Percentiles rank a stretch among this genome's conserved stretches.
These are phyloP conservation scores for Pulveroboletus sp. DNA, from an alignment of 768 basidiomycete genomes.

Conservation along the genomic window DNA sequence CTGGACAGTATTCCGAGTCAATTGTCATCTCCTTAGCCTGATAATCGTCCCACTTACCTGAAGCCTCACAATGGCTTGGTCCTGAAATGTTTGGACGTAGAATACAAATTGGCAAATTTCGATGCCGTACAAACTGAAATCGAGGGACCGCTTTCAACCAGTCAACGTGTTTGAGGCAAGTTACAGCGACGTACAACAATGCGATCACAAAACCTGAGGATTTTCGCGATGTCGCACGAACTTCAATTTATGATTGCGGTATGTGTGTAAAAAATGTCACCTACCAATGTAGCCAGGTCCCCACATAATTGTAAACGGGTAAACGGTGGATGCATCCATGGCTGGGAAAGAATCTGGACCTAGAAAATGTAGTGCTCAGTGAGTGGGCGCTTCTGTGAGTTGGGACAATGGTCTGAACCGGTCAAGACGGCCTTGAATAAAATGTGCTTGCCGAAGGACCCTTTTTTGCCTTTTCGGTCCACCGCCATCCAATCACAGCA, in stretches of 20 bases:
- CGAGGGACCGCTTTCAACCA: not conserved
- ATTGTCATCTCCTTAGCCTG: not conserved
- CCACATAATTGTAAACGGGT: not conserved
- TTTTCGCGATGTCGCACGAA: not conserved
- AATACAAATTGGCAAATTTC: conserved; percentile 9
- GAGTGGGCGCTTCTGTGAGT: no score
- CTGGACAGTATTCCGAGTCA: not conserved
- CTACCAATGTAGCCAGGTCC: conserved; percentile 9
- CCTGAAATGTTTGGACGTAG: conserved; percentile 5
- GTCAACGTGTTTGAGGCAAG: no score
- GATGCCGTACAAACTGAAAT: conserved; percentile 5
- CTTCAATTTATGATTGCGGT: not conserved
- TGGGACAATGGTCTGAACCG: no score
- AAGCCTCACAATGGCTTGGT: conserved; percentile 1
- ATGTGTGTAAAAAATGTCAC: not conserved
- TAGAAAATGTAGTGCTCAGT: no score
- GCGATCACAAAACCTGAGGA: conserved; percentile 1
- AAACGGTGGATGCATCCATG: conserved; percentile 1
- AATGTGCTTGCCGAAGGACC: no score
- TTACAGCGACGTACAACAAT: not conserved
- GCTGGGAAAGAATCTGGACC: not conserved
- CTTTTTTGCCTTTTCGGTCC: no score
- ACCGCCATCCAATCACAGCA: no score
- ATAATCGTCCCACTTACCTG: not conserved
- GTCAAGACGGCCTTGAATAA: no score